Percentiles rank a stretch among this genome's conserved stretches.
phyloP scores from a whole-genome alignment of 495 filamentous ascomycete species.

The Penicillium cataractarum region DNA sequence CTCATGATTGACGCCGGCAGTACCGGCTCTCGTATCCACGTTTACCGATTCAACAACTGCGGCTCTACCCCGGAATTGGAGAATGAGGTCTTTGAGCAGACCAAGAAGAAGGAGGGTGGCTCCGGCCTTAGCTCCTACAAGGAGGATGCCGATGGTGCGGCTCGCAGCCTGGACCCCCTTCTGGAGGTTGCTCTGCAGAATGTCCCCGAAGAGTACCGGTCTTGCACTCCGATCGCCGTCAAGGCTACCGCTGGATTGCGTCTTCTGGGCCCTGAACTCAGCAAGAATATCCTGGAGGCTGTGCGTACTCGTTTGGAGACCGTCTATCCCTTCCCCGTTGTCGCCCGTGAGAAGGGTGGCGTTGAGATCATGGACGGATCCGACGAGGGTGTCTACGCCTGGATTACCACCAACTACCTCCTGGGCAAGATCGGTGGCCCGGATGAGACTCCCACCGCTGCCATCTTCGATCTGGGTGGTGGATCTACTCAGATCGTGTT shows the following conservation, averaged over 20 bases:
- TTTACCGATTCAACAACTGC: constrained; percentile 99
- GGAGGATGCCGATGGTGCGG: constrained; percentile 82
- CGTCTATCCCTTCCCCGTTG: constrained; percentile 89
- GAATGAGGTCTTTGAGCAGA: constrained; percentile 87
- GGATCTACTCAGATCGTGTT: constrained; percentile 98
- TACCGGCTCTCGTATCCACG: constrained; percentile 96
- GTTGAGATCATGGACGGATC: constrained; percentile 96
- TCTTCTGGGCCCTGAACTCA: constrained; percentile 79
- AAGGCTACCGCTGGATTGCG: constrained; percentile 96
- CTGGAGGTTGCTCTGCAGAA: constrained; percentile 80
- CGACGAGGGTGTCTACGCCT: constrained; percentile 97
- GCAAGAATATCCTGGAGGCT: constrained; percentile 79
- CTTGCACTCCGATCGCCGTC: constrained; percentile 88
- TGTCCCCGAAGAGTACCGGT: constrained; percentile 84
- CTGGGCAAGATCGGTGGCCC: constrained; percentile 95
- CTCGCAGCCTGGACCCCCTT: constrained; percentile 83
- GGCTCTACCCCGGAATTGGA: constrained; percentile 94
- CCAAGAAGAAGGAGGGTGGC: constrained; percentile 72
- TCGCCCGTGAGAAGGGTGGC: constrained; percentile 79
- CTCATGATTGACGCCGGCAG: constrained; percentile 99
- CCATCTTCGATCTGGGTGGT: constrained; percentile 93
- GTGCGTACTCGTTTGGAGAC: constrained; percentile 86
- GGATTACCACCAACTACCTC: constrained; percentile 98
- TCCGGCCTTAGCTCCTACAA: constrained; percentile 87
- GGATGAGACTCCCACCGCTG: constrained; percentile 86